These are phyloP conservation scores for Pulicaria dysenterica DNA, from an alignment of 129 eudicot species.

Conservation along the genomic window DNA sequence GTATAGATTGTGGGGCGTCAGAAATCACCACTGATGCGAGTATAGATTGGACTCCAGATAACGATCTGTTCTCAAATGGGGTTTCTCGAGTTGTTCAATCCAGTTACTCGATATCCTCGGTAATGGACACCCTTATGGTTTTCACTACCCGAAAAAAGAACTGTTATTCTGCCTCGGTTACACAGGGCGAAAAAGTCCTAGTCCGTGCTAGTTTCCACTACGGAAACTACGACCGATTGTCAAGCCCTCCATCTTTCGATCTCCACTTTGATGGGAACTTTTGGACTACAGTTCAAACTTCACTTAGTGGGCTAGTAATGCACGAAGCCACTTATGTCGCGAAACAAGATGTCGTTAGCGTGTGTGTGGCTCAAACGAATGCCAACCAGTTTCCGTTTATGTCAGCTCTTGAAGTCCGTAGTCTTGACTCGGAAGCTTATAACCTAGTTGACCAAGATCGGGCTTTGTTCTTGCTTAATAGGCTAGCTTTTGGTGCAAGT, in stretches of 20 bases:
- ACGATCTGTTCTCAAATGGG: constrained; percentile 22
- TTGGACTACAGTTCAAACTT: constrained; percentile 31
- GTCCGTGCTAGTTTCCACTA: constrained; percentile 38
- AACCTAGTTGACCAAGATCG: constrained; percentile 7
- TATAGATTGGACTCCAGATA: constrained; percentile 26
- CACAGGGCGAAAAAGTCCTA: constrained; percentile 24
- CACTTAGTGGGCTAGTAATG: background rate
- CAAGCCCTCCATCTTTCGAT: constrained; percentile 39
- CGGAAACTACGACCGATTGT: constrained; percentile 41
- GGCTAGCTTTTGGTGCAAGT: constrained; percentile 38
- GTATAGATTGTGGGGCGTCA: constrained; percentile 37
- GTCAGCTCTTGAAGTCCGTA: constrained; percentile 39
- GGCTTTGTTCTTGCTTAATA: constrained; percentile 28
- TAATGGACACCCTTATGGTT: constrained; percentile 31
- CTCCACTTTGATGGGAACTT: constrained; percentile 45
- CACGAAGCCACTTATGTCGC: constrained; percentile 38
- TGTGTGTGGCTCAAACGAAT: constrained; percentile 43
- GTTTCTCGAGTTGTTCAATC: constrained; percentile 27
- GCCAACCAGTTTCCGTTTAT: constrained; percentile 36
- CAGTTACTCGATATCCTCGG: constrained; percentile 3
- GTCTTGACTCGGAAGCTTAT: constrained; percentile 27
- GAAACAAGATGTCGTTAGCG: constrained; percentile 25
- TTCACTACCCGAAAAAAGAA: constrained; percentile 33
- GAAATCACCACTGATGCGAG: background rate
- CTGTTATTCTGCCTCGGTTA: constrained; percentile 23